phyloP scores from a whole-genome alignment of 139 green algal species.

The Marvania coccoides region DNA sequence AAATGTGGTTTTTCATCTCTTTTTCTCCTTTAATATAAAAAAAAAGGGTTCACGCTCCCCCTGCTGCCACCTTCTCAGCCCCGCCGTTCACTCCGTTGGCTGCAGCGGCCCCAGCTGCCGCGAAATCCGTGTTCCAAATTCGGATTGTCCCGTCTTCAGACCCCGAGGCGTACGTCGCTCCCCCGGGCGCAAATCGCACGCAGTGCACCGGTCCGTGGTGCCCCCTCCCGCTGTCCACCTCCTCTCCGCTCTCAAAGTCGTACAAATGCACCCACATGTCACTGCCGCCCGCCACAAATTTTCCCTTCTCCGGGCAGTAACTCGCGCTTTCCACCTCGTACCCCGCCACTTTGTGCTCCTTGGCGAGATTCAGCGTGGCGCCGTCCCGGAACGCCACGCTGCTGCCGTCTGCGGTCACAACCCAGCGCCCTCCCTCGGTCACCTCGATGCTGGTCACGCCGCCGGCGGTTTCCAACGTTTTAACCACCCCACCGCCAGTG shows the following conservation, averaged over 20 bases:
- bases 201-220: slow-evolving; percentile 96
- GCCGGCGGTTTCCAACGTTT: slow-evolving; percentile 53
- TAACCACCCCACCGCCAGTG: slow-evolving; percentile 34
- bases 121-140: slow-evolving; percentile 72
- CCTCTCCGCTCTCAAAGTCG: slow-evolving; percentile 66
- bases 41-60: neutral
- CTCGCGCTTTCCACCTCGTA: slow-evolving; percentile 73
- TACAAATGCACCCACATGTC: slow-evolving; percentile 97
- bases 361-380: slow-evolving; percentile 32
- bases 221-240: slow-evolving; percentile 50
- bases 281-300: slow-evolving; percentile 75
- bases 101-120: neutral
- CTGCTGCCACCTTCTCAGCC: neutral
- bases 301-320: slow-evolving; percentile 52
- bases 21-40: neutral
- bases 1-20: neutral
- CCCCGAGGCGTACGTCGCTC: slow-evolving; percentile 83
- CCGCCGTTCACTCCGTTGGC: neutral
- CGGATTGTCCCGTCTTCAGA: slow-evolving; percentile 96
- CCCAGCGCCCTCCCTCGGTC: slow-evolving; percentile 43
- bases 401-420: slow-evolving; percentile 75
- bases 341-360: slow-evolving; percentile 28
- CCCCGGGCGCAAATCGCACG: slow-evolving; percentile 86
- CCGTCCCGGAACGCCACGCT: slow-evolving; percentile 74
- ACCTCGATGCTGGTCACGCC: slow-evolving; percentile 80